A percentile compares a stretch with the other conserved stretches of the same genome.
Conservation (phyloP, 2,329 filamentous ascomycete genomes). For the Stagonosporopsis tanaceti region DNA sequence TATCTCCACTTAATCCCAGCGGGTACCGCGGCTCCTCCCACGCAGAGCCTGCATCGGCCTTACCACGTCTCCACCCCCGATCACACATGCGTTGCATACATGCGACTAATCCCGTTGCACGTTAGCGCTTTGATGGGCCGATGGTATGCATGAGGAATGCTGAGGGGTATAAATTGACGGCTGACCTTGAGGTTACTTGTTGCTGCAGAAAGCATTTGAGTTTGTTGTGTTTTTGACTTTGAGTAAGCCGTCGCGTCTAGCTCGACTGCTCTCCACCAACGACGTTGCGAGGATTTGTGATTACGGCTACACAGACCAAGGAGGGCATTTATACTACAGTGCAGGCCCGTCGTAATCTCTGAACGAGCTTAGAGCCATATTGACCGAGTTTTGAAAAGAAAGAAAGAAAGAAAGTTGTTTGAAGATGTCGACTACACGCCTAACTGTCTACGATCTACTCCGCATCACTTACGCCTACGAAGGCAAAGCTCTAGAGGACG, state of each 20-base stretch:
- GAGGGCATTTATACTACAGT: constrained; percentile 17
- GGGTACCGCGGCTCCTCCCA: constrained; percentile 13
- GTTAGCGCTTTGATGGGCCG: constrained; percentile 13
- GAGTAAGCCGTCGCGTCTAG: constrained; percentile 13
- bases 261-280: constrained; percentile 24
- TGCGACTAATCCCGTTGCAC: constrained; percentile 16
- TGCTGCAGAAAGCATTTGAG: constrained; percentile 1
- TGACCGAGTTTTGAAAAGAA: background rate
- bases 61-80: constrained; percentile 5
- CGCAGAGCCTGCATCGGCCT: constrained; percentile 15
- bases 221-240: constrained; percentile 11
- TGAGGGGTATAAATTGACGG: constrained; percentile 17
- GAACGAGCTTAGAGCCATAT: background rate
- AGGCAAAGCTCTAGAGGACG: constrained; percentile 31
- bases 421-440: constrained; percentile 43
- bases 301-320: constrained; percentile 10
- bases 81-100: constrained; percentile 15
- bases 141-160: constrained; percentile 6
- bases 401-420: background rate
- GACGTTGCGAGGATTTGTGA: constrained; percentile 32
- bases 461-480: constrained; percentile 48
- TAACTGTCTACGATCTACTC: constrained; percentile 43
- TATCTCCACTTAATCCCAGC: constrained; percentile 6
- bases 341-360: background rate
- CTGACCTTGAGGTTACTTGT: background rate